Evolutionary conservation across 2,329 filamentous ascomycete species (phyloP), one percentile per base, ranked within the genome.

Genomic region (Biscogniauxia marginata): DNA sequence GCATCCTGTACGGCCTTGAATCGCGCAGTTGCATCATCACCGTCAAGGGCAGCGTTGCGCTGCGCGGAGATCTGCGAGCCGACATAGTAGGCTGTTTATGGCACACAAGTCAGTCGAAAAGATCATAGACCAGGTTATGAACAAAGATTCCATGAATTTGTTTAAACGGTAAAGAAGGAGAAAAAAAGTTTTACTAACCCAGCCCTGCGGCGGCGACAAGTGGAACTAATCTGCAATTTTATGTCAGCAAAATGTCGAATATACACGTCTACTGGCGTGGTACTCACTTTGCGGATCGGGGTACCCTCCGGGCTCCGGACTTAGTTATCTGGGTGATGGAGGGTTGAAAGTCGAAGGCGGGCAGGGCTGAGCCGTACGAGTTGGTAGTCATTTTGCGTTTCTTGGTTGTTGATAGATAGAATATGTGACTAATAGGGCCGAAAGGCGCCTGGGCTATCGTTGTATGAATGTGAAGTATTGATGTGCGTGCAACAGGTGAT

Each of bases 341-440:
- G 39, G 30, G 53, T 13, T 43, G 53, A 44, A 55, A 55, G 30
- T 55, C 53, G 21, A 52, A 55, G 20, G 23, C 19, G 23, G 53
- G 53, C 19, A 55, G 49, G 13, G 49, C 39, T 7, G 53, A 55
- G 43, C 53, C 53, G 48, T 44, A 55, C 54, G 62, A 61, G 57
- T 62, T 50, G 34, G 60, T 52, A 52, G 55, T 39, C 62, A 63
- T 57, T 53, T 58, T 11, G 52, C 55, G 21, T 54, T 59, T 11
- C 55, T 44, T 49, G 9, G 30, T 39, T 39, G 9, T 39, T 39
- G n/a, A n/a, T n/a, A n/a, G n/a, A n/a, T n/a, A n/a, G n/a, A n/a
- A n/a, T n/a, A n/a, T n/a, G n/a, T n/a, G n/a, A n/a, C n/a, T n/a
- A n/a, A n/a, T n/a, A n/a, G n/a, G n/a, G n/a, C n/a, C n/a, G n/a